phyloP scores from a whole-genome alignment of 2,329 filamentous ascomycete genomes.

The Bipolaris zeicola region DNA sequence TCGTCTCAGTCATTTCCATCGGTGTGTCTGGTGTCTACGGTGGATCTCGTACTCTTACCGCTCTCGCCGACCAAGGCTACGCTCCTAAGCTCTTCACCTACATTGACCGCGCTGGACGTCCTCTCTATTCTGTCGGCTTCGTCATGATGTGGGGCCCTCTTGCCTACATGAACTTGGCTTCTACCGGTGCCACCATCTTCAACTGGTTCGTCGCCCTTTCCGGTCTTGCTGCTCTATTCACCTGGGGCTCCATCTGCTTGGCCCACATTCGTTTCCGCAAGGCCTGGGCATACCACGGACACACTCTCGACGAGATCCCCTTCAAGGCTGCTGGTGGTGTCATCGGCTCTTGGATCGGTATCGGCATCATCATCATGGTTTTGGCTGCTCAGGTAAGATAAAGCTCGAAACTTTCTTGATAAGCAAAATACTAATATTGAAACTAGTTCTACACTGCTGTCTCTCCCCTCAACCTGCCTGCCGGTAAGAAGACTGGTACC shows the following conservation, averaged over 20 bases:
- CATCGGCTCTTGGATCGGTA: slow-evolving; percentile 49
- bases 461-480: slow-evolving; percentile 30
- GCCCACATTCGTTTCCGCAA: slow-evolving; percentile 88
- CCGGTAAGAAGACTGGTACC: slow-evolving; percentile 31
- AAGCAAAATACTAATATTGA: slow-evolving; percentile 5
- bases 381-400: slow-evolving; percentile 48
- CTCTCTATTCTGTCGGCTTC: slow-evolving; percentile 72
- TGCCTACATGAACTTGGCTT: slow-evolving; percentile 65
- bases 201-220: slow-evolving; percentile 80
- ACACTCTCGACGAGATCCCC: slow-evolving; percentile 53
- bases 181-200: slow-evolving; percentile 63
- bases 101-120: slow-evolving; percentile 81
- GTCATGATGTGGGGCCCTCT: slow-evolving; percentile 73
- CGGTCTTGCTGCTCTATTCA: slow-evolving; percentile 75
- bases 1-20: slow-evolving; percentile 65
- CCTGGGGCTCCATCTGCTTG: slow-evolving; percentile 85
- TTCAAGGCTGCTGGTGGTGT: slow-evolving; percentile 51
- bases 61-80: slow-evolving; percentile 62
- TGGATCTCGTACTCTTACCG: slow-evolving; percentile 62
- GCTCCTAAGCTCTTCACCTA: slow-evolving; percentile 79
- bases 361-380: slow-evolving; percentile 48
- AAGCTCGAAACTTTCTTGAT: not conserved
- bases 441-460: slow-evolving; percentile 49
- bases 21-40: slow-evolving; percentile 65
- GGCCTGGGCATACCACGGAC: slow-evolving; percentile 47